A percentile compares a stretch with the other conserved stretches of the same genome.
Conservation (phyloP, 1,284 basidiomycete genomes). For the Phenoliferia sp. region DNA sequence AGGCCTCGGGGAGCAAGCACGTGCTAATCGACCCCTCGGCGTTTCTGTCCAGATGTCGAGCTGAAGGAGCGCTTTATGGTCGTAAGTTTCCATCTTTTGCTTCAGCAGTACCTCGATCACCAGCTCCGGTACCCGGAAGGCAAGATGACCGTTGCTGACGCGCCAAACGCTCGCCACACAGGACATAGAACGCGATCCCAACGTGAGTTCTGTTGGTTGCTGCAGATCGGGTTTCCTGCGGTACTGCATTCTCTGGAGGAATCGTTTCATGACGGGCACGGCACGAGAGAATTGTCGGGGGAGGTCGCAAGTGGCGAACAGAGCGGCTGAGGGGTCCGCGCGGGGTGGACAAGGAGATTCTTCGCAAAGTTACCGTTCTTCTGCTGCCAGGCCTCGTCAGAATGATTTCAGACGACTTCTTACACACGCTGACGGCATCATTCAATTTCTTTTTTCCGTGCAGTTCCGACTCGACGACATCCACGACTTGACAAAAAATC, state of each 20-base stretch:
- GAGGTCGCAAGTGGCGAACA: not conserved
- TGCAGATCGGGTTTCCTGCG: not conserved
- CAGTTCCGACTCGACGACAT: constrained; percentile 50
- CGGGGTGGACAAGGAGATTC: too few species aligned
- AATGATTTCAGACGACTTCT: too few species aligned
- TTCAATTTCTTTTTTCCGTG: too few species aligned
- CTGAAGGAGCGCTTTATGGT: constrained; percentile 38
- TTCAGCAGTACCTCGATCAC: not conserved
- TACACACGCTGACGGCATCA: too few species aligned
- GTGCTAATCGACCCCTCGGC: not conserved
- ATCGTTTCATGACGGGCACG: too few species aligned
- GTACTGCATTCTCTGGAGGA: not conserved
- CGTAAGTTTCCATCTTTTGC: not conserved
- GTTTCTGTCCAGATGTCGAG: constrained; percentile 24
- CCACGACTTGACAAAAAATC: constrained; percentile 53
- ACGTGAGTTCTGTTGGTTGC: not conserved
- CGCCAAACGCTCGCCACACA: not conserved
- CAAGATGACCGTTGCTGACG: not conserved
- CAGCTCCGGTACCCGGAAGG: not conserved
- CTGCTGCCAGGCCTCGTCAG: too few species aligned
- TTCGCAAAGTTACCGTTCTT: too few species aligned
- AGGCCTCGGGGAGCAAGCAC: not conserved
- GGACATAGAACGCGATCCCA: constrained; percentile 30
- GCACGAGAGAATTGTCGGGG: too few species aligned
- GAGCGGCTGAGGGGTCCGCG: not conserved